Evolutionary conservation across 805 yeast genomes (phyloP).

Genomic region (Candida ovalis): DNA sequence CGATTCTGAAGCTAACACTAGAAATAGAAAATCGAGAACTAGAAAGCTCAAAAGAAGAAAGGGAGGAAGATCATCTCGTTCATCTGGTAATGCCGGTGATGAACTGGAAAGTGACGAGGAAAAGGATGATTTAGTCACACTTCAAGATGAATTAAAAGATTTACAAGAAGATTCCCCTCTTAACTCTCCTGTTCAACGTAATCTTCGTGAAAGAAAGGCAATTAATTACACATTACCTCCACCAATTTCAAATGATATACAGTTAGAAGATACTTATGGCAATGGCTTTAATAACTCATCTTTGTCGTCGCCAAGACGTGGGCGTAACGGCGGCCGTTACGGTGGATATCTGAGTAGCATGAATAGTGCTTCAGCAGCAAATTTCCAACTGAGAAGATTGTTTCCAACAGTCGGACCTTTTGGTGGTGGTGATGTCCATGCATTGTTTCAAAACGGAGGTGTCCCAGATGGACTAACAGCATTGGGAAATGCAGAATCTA

Average conservation of each 20-base stretch:
- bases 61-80: not conserved
- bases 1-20: conserved; percentile 4
- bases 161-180: conserved; percentile 56
- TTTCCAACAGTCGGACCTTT: conserved; percentile 97
- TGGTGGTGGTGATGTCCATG: conserved; percentile 91
- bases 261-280: conserved; percentile 19
- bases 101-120: conserved; percentile 10
- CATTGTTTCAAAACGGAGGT: conserved; percentile 67
- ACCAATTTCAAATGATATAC: conserved; percentile 51
- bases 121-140: conserved; percentile 30
- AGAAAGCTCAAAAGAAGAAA: conserved; percentile 10
- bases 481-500: conserved; percentile 37
- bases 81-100: conserved; percentile 4
- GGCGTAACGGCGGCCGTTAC: conserved; percentile 21
- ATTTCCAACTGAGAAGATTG: conserved; percentile 54
- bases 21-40: conserved; percentile 6
- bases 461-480: conserved; percentile 41
- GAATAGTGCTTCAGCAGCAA: conserved; percentile 8
- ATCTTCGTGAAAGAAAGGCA: conserved; percentile 63
- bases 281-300: conserved; percentile 4
- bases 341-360: conserved; percentile 17
- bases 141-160: conserved; percentile 65
- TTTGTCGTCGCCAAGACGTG: conserved; percentile 30
- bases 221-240: conserved; percentile 84
- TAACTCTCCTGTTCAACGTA: conserved; percentile 43